Evolutionary conservation across 768 basidiomycete genomes (phyloP).

Genomic region (Tricholoma hemisulphureum): DNA sequence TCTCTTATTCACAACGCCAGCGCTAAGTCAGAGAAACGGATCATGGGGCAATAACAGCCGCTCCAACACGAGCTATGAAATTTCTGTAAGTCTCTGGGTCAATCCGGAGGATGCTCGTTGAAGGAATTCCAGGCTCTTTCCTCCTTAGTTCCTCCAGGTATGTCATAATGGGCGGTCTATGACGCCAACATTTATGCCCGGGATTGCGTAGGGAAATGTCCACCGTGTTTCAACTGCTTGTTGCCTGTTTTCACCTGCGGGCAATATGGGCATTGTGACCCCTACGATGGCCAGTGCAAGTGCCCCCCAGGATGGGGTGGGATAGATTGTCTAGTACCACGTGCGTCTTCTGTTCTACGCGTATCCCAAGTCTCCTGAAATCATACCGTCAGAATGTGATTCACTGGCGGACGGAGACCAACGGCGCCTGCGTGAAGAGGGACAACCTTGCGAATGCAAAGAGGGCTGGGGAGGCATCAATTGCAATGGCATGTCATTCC

Average conservation of each 20-base stretch:
- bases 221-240: constrained; percentile 95
- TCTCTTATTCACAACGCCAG: constrained; percentile 1
- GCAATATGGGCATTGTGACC: constrained; percentile 87
- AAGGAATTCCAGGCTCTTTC: constrained; percentile 15
- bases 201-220: constrained; percentile 52
- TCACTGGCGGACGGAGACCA: constrained; percentile 89
- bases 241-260: constrained; percentile 90
- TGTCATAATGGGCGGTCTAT: not conserved
- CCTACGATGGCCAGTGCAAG: constrained; percentile 93
- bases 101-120: not conserved
- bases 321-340: constrained; percentile 88
- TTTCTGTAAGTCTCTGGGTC: constrained; percentile 11
- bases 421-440: constrained; percentile 74
- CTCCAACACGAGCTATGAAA: constrained; percentile 16
- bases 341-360: constrained; percentile 47
- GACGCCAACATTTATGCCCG: not conserved
- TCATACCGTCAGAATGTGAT: constrained; percentile 70
- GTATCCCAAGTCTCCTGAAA: constrained; percentile 1
- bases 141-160: constrained; percentile 22
- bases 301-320: constrained; percentile 99
- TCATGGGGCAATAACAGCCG: constrained; percentile 2
- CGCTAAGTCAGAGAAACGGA: constrained; percentile 10
- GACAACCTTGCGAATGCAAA: constrained; percentile 80
- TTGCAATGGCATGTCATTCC: constrained; percentile 76
- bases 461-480: constrained; percentile 97